Evolutionary conservation across 148 eudicot genomes (phyloP).

Genomic region (Limonium bicolor): DNA sequence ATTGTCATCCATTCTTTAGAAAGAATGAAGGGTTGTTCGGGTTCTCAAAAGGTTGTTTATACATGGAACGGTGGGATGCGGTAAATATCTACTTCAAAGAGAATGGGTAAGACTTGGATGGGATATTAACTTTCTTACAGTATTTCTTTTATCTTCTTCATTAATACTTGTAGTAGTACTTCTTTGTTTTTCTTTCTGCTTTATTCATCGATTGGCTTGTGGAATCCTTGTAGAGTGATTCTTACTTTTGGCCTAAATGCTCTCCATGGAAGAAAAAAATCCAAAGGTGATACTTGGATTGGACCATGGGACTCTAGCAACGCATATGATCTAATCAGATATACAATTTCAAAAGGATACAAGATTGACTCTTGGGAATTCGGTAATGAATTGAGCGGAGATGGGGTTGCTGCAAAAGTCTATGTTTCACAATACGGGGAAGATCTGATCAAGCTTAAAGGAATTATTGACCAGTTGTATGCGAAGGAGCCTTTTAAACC

Average conservation of each 20-base stretch:
- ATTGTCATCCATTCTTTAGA: constrained; percentile 57
- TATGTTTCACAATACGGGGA: constrained; percentile 53
- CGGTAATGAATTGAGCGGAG: constrained; percentile 90
- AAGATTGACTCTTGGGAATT: constrained; percentile 88
- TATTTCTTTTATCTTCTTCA: neutral
- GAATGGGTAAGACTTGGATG: too few species aligned
- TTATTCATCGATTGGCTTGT: neutral
- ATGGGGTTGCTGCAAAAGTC: constrained; percentile 66
- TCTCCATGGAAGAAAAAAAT: constrained; percentile 44
- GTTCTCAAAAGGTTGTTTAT: constrained; percentile 69
- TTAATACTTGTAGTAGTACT: too few species aligned
- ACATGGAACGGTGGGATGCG: constrained; percentile 72
- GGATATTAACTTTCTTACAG: constrained; percentile 4
- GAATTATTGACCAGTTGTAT: constrained; percentile 39
- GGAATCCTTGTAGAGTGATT: constrained; percentile 31
- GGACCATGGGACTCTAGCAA: constrained; percentile 82
- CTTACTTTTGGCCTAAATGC: constrained; percentile 90
- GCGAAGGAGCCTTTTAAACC: constrained; percentile 30
- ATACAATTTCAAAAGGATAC: constrained; percentile 80
- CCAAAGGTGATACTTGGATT: constrained; percentile 22
- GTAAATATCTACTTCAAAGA: constrained; percentile 46
- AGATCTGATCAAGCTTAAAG: constrained; percentile 45
- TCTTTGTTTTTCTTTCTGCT: too few species aligned
- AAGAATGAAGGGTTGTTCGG: constrained; percentile 48
- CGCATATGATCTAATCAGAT: constrained; percentile 54